Evolutionary conservation across 2,329 filamentous ascomycete genomes (phyloP).

Genomic region (Epichloe uncinata): DNA sequence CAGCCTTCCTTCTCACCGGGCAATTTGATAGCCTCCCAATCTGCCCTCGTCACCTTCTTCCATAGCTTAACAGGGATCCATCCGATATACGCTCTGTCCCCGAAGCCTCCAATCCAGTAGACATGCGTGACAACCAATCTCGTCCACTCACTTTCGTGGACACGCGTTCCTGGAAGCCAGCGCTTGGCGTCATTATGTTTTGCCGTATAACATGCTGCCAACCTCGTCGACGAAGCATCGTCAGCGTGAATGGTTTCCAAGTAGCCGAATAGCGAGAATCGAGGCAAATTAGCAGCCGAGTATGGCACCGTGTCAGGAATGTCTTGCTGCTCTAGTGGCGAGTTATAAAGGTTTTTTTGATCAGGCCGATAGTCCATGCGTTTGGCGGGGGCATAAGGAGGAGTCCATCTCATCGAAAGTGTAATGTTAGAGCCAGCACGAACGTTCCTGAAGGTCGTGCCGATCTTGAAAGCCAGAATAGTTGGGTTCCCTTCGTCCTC

Average conservation of each 20-base stretch:
- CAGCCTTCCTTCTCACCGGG: slow-evolving; percentile 57
- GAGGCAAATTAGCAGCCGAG: slow-evolving; percentile 67
- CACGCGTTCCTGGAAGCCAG: slow-evolving; percentile 74
- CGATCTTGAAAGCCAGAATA: slow-evolving; percentile 73
- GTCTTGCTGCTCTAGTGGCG: slow-evolving; percentile 10
- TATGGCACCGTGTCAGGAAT: slow-evolving; percentile 39
- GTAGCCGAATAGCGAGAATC: slow-evolving; percentile 73
- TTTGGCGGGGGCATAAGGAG: slow-evolving; percentile 47
- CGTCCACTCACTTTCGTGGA: slow-evolving; percentile 73
- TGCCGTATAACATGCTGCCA: slow-evolving; percentile 59
- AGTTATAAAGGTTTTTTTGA: too few species aligned
- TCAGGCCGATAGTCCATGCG: slow-evolving; percentile 32
- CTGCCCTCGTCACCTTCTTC: slow-evolving; percentile 54
- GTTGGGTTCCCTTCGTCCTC: slow-evolving; percentile 70
- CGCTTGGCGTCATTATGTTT: slow-evolving; percentile 69
- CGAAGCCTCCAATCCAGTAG: slow-evolving; percentile 95
- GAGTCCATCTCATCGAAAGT: slow-evolving; percentile 68
- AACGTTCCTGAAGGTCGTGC: slow-evolving; percentile 78
- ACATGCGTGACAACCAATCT: slow-evolving; percentile 72
- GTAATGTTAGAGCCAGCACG: slow-evolving; percentile 75
- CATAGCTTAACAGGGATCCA: slow-evolving; percentile 81
- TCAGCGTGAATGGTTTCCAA: slow-evolving; percentile 54
- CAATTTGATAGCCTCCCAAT: slow-evolving; percentile 52
- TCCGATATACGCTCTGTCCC: slow-evolving; percentile 86
- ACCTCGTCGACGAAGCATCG: slow-evolving; percentile 30